Evolutionary conservation across 208 protist species (phyloP).

Genomic region (Trypanosoma avium): DNA sequence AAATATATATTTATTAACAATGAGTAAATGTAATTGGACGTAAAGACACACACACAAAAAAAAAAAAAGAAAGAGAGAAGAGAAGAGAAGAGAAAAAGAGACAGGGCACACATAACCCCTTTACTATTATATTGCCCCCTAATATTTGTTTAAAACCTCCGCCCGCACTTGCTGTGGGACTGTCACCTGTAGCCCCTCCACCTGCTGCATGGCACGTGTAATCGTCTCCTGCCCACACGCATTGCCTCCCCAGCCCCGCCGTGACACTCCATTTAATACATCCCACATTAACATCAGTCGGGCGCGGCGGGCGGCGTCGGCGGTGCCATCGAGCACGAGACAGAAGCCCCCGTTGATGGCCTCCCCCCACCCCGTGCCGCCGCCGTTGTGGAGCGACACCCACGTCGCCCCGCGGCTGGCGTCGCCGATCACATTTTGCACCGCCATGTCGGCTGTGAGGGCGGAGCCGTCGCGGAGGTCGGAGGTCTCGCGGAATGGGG

Average conservation of each 20-base stretch:
- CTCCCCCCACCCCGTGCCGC: conserved; percentile 86
- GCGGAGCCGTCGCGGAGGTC: conserved; percentile 81
- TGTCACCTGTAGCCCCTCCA: conserved; percentile 55
- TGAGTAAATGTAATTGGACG: background rate
- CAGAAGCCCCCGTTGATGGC: conserved; percentile 92
- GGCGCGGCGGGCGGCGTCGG: conserved; percentile 36
- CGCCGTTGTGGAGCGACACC: conserved; percentile 87
- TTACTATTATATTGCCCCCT: background rate
- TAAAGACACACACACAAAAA: conserved; percentile 1
- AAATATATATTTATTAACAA: conserved; percentile 14
- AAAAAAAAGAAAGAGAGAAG: conserved; percentile 1
- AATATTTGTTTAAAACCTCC: conserved; percentile 22
- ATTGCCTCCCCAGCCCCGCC: conserved; percentile 80
- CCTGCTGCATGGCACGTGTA: conserved; percentile 54
- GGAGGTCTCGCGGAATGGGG: conserved; percentile 84
- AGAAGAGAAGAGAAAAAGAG: conserved; percentile 4
- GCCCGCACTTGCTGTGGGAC: conserved; percentile 22
- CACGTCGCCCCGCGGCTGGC: conserved; percentile 75
- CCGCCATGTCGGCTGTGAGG: conserved; percentile 84
- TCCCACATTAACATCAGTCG: conserved; percentile 86
- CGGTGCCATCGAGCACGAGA: conserved; percentile 82
- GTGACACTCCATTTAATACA: conserved; percentile 82
- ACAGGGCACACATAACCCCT: background rate
- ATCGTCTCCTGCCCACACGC: conserved; percentile 69
- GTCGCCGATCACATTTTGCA: conserved; percentile 76